Evolutionary conservation across 352 stramenopile genomes (phyloP).

Genomic region (Bremia lactucae): DNA sequence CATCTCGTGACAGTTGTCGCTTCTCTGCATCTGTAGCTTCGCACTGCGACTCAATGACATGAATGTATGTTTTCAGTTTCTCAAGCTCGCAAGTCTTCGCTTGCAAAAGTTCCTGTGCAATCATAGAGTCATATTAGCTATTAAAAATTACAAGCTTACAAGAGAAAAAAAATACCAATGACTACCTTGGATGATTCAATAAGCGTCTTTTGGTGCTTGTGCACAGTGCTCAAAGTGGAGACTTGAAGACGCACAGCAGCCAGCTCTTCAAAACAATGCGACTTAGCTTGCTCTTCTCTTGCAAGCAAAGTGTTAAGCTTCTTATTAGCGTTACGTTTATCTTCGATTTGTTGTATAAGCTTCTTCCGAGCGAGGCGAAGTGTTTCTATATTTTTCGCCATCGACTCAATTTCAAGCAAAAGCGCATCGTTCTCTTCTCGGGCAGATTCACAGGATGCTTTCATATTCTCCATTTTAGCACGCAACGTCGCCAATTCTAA

Average conservation of each 20-base stretch:
- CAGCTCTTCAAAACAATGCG: conserved; percentile 69
- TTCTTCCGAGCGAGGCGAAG: conserved; percentile 63
- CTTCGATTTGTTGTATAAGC: conserved; percentile 60
- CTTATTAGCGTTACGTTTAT: conserved; percentile 66
- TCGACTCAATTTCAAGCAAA: conserved; percentile 57
- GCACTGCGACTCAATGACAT: conserved; percentile 42
- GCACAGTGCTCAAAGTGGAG: conserved; percentile 56
- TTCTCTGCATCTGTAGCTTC: conserved; percentile 44
- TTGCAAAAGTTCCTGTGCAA: conserved; percentile 40
- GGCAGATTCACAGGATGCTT: conserved; percentile 34
- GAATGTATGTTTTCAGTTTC: conserved; percentile 53
- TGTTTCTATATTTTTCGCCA: conserved; percentile 48
- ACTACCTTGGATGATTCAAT: conserved; percentile 56
- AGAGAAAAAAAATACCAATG: background rate
- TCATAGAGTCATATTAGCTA: background rate
- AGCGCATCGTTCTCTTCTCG: conserved; percentile 72
- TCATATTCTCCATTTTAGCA: conserved; percentile 38
- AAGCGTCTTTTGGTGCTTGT: conserved; percentile 66
- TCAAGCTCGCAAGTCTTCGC: conserved; percentile 51
- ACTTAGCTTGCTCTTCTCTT: conserved; percentile 57
- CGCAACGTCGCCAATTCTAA: conserved; percentile 24
- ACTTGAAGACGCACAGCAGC: conserved; percentile 58
- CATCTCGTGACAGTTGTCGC: conserved; percentile 41
- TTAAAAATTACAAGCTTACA: conserved; percentile 3
- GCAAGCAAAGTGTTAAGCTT: conserved; percentile 58